Percentiles rank a stretch among this genome's conserved stretches.
phyloP scores from a whole-genome alignment of 305 asterid species.

The Fraxinus dipetala region DNA sequence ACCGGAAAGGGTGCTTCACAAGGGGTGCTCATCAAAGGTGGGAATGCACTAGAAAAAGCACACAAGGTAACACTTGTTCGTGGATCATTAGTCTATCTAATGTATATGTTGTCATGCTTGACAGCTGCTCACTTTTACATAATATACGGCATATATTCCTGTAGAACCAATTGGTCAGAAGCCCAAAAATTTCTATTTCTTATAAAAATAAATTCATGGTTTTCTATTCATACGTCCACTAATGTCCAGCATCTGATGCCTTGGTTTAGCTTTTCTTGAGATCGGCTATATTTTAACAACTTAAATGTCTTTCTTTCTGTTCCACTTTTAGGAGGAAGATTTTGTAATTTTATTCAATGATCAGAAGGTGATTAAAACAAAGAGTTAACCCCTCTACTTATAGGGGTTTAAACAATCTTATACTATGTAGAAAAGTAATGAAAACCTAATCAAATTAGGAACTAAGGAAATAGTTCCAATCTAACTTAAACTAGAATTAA shows the following conservation, averaged over 20 bases:
- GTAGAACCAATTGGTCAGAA: slow-evolving; percentile 19
- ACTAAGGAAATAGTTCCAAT: background rate
- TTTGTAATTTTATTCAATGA: background rate
- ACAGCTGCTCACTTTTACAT: background rate
- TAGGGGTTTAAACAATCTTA: background rate
- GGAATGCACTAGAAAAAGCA: slow-evolving; percentile 89
- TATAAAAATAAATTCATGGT: background rate
- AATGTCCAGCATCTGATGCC: background rate
- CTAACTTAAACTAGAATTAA: background rate
- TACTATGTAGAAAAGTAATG: background rate
- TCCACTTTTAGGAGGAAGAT: background rate
- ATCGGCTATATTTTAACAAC: background rate
- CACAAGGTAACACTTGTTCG: slow-evolving; percentile 58
- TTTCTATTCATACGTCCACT: slow-evolving; percentile 12
- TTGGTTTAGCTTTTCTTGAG: background rate
- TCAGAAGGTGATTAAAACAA: background rate
- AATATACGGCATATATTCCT: background rate
- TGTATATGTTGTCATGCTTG: background rate
- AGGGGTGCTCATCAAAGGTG: slow-evolving; percentile 95
- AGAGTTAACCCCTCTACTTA: background rate
- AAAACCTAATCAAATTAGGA: background rate
- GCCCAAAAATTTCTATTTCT: slow-evolving; percentile 11
- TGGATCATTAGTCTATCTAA: slow-evolving; percentile 12
- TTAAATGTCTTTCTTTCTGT: background rate
- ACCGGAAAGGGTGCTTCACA: slow-evolving; percentile 96